Percentiles rank a stretch among this genome's conserved stretches.
Evolutionary conservation across 2,329 filamentous ascomycete genomes (phyloP).

Genomic region (Xylaria sp.): DNA sequence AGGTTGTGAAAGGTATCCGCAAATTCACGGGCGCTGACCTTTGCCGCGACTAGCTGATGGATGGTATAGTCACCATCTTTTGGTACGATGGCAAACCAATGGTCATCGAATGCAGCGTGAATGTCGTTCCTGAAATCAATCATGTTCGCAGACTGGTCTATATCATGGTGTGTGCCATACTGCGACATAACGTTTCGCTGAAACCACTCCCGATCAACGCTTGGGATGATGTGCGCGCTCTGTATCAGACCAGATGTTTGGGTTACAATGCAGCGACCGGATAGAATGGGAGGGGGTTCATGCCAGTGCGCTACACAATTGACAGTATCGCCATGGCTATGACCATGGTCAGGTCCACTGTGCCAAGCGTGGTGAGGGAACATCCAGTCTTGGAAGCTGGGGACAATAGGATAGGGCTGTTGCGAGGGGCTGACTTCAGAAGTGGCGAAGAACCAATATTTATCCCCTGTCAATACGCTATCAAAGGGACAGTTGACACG

Average conservation of each 20-base stretch:
- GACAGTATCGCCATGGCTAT: too few species aligned
- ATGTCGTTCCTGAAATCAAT: slow-evolving; percentile 3
- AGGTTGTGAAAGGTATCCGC: background rate
- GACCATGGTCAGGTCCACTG: background rate
- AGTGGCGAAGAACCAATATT: slow-evolving; percentile 7
- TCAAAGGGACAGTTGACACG: too few species aligned
- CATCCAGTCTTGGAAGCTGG: slow-evolving; percentile 11
- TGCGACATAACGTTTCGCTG: background rate
- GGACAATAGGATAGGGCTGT: slow-evolving; percentile 9
- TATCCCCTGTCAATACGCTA: background rate
- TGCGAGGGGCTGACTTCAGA: background rate
- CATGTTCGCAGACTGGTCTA: background rate
- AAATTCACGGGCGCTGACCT: background rate
- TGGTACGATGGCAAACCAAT: slow-evolving; percentile 4
- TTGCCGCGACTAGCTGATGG: background rate
- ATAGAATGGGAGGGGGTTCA: too few species aligned
- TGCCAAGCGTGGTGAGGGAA: slow-evolving; percentile 1
- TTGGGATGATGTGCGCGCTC: slow-evolving; percentile 3
- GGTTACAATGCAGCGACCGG: slow-evolving; percentile 7
- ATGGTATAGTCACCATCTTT: slow-evolving; percentile 2
- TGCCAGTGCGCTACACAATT: background rate
- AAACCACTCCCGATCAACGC: background rate
- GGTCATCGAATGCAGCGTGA: background rate
- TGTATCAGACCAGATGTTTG: background rate
- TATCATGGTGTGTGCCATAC: slow-evolving; percentile 2